A percentile compares a stretch with the other conserved stretches of the same genome.
Evolutionary conservation across 1,284 basidiomycete genomes (phyloP).

Genomic region (Rhodotorula sp.): DNA sequence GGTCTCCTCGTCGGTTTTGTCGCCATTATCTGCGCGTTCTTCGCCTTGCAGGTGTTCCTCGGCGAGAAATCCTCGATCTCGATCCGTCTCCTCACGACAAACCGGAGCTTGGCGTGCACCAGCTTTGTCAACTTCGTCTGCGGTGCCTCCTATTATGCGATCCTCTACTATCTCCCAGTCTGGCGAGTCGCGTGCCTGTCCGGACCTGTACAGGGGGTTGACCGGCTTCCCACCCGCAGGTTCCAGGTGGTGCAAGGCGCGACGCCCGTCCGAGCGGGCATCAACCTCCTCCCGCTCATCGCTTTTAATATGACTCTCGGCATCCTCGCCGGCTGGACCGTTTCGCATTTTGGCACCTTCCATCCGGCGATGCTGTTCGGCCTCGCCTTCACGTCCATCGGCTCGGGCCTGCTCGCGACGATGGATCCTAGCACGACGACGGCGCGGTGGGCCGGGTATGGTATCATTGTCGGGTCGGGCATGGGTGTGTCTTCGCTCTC

Average conservation of each 20-base stretch:
- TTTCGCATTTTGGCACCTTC: constrained; percentile 43
- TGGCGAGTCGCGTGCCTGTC: constrained; percentile 18
- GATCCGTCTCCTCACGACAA: constrained; percentile 35
- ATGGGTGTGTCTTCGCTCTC: constrained; percentile 22
- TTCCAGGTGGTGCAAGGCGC: constrained; percentile 43
- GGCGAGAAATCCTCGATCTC: constrained; percentile 47
- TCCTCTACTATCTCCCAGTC: constrained; percentile 17
- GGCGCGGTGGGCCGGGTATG: constrained; percentile 27
- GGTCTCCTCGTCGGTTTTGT: constrained; percentile 48
- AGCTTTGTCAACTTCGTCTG: constrained; percentile 16
- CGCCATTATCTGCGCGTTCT: constrained; percentile 44
- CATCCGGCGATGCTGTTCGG: constrained; percentile 33
- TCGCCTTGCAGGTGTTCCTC: constrained; percentile 43
- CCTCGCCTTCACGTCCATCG: constrained; percentile 19
- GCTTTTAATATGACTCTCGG: constrained; percentile 42
- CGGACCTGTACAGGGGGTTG: not conserved
- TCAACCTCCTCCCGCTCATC: constrained; percentile 48
- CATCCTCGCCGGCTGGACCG: constrained; percentile 42
- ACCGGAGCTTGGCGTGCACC: not conserved
- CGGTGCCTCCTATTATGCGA: constrained; percentile 24
- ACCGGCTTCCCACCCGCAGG: not conserved
- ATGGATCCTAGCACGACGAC: constrained; percentile 19
- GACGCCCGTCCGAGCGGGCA: constrained; percentile 45
- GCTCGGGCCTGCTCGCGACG: constrained; percentile 24
- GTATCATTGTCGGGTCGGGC: constrained; percentile 23